Evolutionary conservation across 2,329 filamentous ascomycete genomes (phyloP).

Genomic region (Aspergillus flavus): DNA sequence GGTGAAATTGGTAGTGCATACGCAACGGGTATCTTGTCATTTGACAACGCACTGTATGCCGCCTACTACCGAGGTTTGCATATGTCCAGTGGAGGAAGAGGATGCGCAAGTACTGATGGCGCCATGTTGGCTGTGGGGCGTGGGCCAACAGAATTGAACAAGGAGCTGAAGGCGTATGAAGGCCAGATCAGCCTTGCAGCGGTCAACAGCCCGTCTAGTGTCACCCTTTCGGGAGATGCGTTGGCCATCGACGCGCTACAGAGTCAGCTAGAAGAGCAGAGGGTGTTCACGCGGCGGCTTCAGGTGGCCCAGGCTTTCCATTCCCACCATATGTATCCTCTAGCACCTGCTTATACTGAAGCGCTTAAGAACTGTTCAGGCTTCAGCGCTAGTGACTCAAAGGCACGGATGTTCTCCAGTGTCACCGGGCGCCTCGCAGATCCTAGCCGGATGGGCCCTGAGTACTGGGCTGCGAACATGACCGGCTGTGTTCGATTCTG

Average conservation of each 20-base stretch:
- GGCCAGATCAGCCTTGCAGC: constrained; percentile 33
- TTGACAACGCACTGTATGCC: constrained; percentile 14
- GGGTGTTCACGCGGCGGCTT: no score
- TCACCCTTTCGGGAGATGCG: constrained; percentile 41
- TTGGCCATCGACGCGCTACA: constrained; percentile 26
- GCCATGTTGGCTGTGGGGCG: constrained; percentile 31
- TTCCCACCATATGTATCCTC: no score
- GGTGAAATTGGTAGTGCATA: constrained; percentile 28
- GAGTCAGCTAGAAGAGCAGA: not conserved
- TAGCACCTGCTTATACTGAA: no score
- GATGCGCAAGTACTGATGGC: constrained; percentile 11
- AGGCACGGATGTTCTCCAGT: constrained; percentile 14
- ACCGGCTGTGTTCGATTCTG: not conserved
- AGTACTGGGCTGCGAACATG: constrained; percentile 17
- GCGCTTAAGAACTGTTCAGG: not conserved
- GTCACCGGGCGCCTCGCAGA: constrained; percentile 5
- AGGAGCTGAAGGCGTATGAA: constrained; percentile 20
- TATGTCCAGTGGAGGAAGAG: no score
- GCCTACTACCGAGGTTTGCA: no score
- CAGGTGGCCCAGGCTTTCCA: no score
- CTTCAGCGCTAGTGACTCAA: not conserved
- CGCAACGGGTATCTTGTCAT: constrained; percentile 17
- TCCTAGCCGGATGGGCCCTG: not conserved
- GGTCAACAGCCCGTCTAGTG: constrained; percentile 40
- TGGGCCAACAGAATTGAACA: constrained; percentile 11